phyloP scores from a whole-genome alignment of 2,329 filamentous ascomycete species.

The Niveomyces coronatus region DNA sequence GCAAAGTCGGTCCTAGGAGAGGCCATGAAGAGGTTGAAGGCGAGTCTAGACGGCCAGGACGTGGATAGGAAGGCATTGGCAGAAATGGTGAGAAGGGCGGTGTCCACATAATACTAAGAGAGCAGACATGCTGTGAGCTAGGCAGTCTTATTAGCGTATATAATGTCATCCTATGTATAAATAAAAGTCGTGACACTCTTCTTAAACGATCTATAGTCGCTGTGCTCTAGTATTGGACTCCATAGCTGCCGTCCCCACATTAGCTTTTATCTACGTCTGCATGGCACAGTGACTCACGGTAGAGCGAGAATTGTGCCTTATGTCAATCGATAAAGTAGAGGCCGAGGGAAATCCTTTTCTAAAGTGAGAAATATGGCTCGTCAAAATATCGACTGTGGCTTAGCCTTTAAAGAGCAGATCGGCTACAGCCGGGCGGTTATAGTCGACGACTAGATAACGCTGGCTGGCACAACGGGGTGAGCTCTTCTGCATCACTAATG shows the following conservation, averaged over 20 bases:
- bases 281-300: not conserved
- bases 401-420: constrained; percentile 41
- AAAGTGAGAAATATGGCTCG: constrained; percentile 22
- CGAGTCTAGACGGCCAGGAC: constrained; percentile 49
- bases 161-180: no score
- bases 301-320: no score
- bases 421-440: constrained; percentile 46
- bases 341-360: no score
- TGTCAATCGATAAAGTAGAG: no score
- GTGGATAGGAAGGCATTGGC: constrained; percentile 53
- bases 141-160: no score
- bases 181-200: no score
- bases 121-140: no score
- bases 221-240: no score
- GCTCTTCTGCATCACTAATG: not conserved
- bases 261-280: no score
- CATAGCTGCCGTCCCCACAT: not conserved
- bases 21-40: constrained; percentile 51
- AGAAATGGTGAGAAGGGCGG: constrained; percentile 46
- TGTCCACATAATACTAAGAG: no score
- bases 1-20: constrained; percentile 46
- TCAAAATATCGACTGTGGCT: constrained; percentile 37
- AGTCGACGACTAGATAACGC: constrained; percentile 37
- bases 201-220: no score
- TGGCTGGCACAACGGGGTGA: constrained; percentile 45